Base-by-base conservation (phyloP, 148 eudicot genomes). In the Rhododendron molle region DNA sequence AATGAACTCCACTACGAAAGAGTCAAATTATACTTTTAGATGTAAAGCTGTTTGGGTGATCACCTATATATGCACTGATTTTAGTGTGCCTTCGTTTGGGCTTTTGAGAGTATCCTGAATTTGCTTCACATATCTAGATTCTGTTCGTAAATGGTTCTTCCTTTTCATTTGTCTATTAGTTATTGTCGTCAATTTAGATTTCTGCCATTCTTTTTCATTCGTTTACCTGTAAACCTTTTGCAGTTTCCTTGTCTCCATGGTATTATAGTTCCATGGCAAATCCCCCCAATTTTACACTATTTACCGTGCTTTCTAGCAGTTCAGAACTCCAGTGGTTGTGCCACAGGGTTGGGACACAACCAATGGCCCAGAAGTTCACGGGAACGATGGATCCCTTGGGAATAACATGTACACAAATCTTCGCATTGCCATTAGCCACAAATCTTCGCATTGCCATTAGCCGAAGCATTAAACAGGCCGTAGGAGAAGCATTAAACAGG, bases 31-130 rank as follows among this genome's bases (percentile, higher is more conserved):
- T 82, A 82, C 71, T 54, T 81, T 82, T 23, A 44, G 74, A 62
- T 82, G 84, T 82, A 82, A 62, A 82, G 72, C 21, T 82, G 32
- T 58, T 60, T 82, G 84, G 72, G 20, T 21, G 44, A 56, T n/a
- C n/a, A n/a, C 84, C 50, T 82, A 82, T 82, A 38, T 82, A 58
- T 82, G 74, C 52, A 32, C 40, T 32, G 23, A 43, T 16, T 62
- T 62, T 60, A 15, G 16, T 12, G 10, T 62, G 74, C 52, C 69
- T 30, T 5, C 18, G n/a, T 56, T 38, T 81, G 44, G 46, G 69
- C 67, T 15, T 38, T 44, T 46, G 20, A 46, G 11, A n/a, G 32
- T 49, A 16, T 28, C 62, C 62, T 80, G 40, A 80, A 49, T 30
- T 14, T 80, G 82, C 40, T 78, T 78, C 52, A 0, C 30, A 10